Conservation (phyloP, 2,329 filamentous ascomycete species). For the Aspergillus phoenicis region DNA sequence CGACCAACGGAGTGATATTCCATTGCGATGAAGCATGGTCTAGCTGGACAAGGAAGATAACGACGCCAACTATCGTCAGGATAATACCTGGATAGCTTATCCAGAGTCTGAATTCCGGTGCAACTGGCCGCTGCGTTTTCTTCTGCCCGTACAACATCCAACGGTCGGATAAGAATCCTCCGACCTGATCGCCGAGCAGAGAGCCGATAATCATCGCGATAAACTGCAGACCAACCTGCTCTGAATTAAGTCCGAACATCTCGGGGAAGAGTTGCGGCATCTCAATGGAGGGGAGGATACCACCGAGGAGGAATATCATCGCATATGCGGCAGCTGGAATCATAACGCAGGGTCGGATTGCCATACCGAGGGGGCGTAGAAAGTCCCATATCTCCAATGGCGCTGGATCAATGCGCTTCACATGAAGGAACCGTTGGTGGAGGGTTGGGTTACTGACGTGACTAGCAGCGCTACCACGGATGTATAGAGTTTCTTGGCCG, state of each 20-base stretch:
- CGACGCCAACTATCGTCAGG: neutral
- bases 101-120: neutral
- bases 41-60: neutral
- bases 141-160: neutral
- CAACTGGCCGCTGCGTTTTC: neutral
- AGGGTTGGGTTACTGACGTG: too few relatives aligned
- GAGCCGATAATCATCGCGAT: neutral
- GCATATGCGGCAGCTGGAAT: neutral
- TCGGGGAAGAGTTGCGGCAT: neutral
- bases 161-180: neutral
- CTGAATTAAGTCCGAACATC: neutral
- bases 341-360: neutral
- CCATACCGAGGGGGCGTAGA: neutral
- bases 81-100: neutral
- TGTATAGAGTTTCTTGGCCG: conserved; percentile 58
- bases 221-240: neutral
- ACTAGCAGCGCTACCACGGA: too few relatives aligned
- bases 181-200: neutral
- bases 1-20: neutral
- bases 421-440: too few relatives aligned
- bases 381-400: neutral
- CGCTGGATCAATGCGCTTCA: conserved; percentile 49
- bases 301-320: neutral
- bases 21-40: neutral
- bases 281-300: neutral